phyloP scores from a whole-genome alignment of 192 early-diverging fungal species.

The Physocladia obscura region DNA sequence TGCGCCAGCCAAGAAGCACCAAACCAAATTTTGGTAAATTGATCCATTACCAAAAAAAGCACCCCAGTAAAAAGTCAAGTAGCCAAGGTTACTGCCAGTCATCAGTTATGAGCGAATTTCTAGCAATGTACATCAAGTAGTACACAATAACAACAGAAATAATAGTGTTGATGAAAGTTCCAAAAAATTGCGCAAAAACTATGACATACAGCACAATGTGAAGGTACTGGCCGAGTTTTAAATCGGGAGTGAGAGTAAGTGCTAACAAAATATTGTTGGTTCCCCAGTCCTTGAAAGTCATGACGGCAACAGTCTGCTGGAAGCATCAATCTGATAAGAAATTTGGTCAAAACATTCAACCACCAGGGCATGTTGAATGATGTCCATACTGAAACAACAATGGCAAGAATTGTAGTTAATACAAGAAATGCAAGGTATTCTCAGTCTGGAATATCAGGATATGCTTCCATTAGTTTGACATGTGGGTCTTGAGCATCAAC shows the following conservation, averaged over 20 bases:
- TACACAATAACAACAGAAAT: slow-evolving; percentile 67
- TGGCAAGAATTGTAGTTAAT: slow-evolving; percentile 28
- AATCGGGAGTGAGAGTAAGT: slow-evolving; percentile 55
- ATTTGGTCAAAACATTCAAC: slow-evolving; percentile 64
- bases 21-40: slow-evolving; percentile 28
- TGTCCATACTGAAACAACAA: not conserved
- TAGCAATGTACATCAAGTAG: slow-evolving; percentile 22
- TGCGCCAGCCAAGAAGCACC: slow-evolving; percentile 35
- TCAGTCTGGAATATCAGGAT: slow-evolving; percentile 66
- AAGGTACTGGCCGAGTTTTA: slow-evolving; percentile 69
- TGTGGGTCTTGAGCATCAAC: slow-evolving; percentile 53
- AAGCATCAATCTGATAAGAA: slow-evolving; percentile 57
- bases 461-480: slow-evolving; percentile 68
- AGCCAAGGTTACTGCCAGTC: slow-evolving; percentile 19
- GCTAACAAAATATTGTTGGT: slow-evolving; percentile 64
- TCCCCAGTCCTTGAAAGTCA: slow-evolving; percentile 73
- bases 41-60: slow-evolving; percentile 35
- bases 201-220: slow-evolving; percentile 74
- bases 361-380: slow-evolving; percentile 31
- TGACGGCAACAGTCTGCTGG: slow-evolving; percentile 64
- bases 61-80: slow-evolving; percentile 29
- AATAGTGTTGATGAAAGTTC: slow-evolving; percentile 67
- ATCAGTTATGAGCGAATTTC: slow-evolving; percentile 2
- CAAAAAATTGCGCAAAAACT: slow-evolving; percentile 72
- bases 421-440: slow-evolving; percentile 54